Evolutionary conservation across 352 stramenopile species (phyloP).

Genomic region (Globisporangium cystogenes): DNA sequence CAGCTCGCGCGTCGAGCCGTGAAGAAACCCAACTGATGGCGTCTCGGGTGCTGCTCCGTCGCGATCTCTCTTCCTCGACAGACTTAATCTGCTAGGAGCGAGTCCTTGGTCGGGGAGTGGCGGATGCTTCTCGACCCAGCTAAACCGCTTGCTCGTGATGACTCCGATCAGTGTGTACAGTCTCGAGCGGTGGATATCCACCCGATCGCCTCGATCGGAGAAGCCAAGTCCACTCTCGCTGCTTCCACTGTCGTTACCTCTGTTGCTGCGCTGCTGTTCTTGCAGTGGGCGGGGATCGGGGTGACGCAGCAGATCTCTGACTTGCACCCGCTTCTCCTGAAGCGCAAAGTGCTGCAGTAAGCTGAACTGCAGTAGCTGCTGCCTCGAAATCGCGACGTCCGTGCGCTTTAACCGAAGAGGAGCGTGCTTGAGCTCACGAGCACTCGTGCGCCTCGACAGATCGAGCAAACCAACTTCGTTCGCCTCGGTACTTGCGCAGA

Average conservation of each 20-base stretch:
- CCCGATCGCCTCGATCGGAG: constrained; percentile 4
- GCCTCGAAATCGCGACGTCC: neutral
- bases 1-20: constrained; percentile 10
- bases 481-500: neutral
- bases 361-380: constrained; percentile 6
- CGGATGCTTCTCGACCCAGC: constrained; percentile 16
- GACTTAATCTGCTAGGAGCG: neutral
- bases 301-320: constrained; percentile 19
- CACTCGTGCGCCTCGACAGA: neutral
- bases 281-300: constrained; percentile 6
- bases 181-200: constrained; percentile 25
- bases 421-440: neutral
- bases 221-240: constrained; percentile 1
- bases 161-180: constrained; percentile 28
- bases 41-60: neutral
- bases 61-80: neutral
- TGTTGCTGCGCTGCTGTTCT: constrained; percentile 5
- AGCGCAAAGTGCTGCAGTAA: constrained; percentile 18
- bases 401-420: constrained; percentile 1
- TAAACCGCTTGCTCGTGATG: constrained; percentile 25
- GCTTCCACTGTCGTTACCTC: neutral
- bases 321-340: constrained; percentile 18
- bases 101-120: constrained; percentile 10
- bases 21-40: neutral
- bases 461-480: constrained; percentile 5